phyloP scores from a whole-genome alignment of 805 yeast species.

The Isabelozyma heimii region DNA sequence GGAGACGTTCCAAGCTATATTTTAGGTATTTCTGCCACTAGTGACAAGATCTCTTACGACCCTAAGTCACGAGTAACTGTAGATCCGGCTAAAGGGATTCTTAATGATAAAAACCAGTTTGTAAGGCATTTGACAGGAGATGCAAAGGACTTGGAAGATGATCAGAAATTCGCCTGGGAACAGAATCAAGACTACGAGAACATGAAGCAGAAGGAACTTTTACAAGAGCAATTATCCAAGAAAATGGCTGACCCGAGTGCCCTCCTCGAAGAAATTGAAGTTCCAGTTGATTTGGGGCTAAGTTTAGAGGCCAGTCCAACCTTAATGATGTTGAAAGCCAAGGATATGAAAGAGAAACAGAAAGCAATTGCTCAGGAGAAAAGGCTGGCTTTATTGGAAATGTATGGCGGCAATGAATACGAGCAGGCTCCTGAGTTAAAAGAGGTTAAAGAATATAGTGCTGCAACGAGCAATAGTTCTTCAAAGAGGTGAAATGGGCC shows the following conservation, averaged over 20 bases:
- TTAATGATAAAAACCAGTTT: constrained; percentile 45
- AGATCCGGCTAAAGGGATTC: constrained; percentile 25
- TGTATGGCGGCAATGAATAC: constrained; percentile 11
- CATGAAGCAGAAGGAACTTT: constrained; percentile 5
- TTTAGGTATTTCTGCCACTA: constrained; percentile 38
- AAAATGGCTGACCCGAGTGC: background rate
- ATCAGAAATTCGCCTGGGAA: constrained; percentile 39
- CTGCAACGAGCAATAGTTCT: background rate
- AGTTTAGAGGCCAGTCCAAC: constrained; percentile 40
- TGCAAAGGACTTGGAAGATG: constrained; percentile 15
- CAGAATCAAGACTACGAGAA: constrained; percentile 12
- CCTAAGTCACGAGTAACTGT: constrained; percentile 47
- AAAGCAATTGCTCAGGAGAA: constrained; percentile 9
- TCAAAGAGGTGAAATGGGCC: too few relatives aligned
- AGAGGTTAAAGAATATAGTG: background rate
- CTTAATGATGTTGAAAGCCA: constrained; percentile 25
- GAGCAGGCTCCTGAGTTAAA: background rate
- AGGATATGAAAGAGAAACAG: constrained; percentile 16
- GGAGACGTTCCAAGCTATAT: constrained; percentile 74
- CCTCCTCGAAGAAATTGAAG: constrained; percentile 4
- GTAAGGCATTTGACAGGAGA: constrained; percentile 42
- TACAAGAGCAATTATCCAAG: constrained; percentile 5
- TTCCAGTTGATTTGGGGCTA: constrained; percentile 21
- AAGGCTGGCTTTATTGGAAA: constrained; percentile 12
- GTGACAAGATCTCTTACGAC: constrained; percentile 44